These are phyloP conservation scores for Cornus suecica DNA, from an alignment of 148 eudicot species.

Conservation along the genomic window DNA sequence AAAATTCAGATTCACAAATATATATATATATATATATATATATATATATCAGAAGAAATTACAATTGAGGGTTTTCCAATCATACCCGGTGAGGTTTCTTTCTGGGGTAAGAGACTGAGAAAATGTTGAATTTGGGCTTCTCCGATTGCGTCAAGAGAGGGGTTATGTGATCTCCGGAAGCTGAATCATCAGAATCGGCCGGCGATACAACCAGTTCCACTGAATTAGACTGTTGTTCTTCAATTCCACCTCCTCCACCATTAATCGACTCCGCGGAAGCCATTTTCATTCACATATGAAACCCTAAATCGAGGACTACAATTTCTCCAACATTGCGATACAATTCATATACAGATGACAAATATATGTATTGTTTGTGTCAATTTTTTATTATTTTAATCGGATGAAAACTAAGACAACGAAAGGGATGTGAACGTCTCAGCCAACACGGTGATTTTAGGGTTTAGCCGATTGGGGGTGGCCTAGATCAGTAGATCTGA, in stretches of 20 bases:
- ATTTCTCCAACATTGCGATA: not conserved
- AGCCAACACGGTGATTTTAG: not conserved
- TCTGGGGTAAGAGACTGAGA: conserved; percentile 43
- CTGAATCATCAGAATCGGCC: conserved; percentile 18
- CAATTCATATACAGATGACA: not conserved
- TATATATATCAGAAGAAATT: not conserved
- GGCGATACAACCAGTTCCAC: conserved; percentile 28
- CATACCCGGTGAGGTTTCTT: conserved; percentile 34
- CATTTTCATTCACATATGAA: not conserved
- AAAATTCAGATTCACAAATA: not conserved
- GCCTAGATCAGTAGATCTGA: too few relatives aligned
- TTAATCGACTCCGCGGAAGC: conserved; percentile 21
- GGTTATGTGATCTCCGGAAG: conserved; percentile 30
- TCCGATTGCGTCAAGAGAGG: conserved; percentile 37
- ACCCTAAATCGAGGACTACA: not conserved
- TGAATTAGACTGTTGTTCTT: conserved; percentile 8
- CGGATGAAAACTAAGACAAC: not conserved
- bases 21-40: not conserved
- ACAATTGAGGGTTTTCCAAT: not conserved
- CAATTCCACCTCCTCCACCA: conserved; percentile 15
- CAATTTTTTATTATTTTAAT: not conserved
- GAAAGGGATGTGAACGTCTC: not conserved
- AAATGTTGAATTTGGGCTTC: conserved; percentile 54
- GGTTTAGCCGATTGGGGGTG: too few relatives aligned
- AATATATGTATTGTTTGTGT: not conserved